These are phyloP conservation scores for Symbiodinium pilosum DNA, from an alignment of 73 alveolate genomes.

Conservation along the genomic window DNA sequence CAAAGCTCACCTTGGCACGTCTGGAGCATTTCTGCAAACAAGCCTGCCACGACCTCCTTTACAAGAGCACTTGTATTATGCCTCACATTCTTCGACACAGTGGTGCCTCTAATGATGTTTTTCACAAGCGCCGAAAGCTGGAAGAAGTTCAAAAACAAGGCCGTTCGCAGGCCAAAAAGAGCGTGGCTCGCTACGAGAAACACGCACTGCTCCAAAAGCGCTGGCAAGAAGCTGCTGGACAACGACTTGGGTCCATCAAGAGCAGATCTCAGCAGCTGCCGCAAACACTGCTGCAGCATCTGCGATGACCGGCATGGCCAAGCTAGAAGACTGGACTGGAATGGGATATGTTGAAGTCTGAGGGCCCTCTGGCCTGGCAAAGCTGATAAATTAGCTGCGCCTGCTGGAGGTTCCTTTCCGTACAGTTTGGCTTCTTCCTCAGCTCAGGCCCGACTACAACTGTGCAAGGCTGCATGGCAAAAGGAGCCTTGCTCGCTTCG, in stretches of 20 bases:
- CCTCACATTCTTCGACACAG: slow-evolving; percentile 35
- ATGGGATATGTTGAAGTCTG: too few species aligned
- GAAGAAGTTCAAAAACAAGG: slow-evolving; percentile 20
- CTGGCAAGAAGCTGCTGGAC: not conserved
- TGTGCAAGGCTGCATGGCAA: too few species aligned
- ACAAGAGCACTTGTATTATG: not conserved
- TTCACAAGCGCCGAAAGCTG: not conserved
- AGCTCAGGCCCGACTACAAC: too few species aligned
- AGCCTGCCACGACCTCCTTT: not conserved
- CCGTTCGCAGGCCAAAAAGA: not conserved
- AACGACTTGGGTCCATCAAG: not conserved
- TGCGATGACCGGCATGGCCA: too few species aligned
- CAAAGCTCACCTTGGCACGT: not conserved
- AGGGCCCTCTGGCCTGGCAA: too few species aligned
- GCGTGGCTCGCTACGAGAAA: slow-evolving; percentile 23
- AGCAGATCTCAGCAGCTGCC: not conserved
- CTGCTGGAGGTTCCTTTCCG: too few species aligned
- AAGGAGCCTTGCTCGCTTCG: too few species aligned
- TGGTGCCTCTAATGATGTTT: not conserved
- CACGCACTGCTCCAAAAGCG: not conserved
- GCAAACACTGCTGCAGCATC: too few species aligned
- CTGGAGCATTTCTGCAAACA: not conserved
- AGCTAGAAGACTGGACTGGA: too few species aligned
- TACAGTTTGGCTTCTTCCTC: too few species aligned
- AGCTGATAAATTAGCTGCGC: too few species aligned